A percentile compares a stretch with the other conserved stretches of the same genome.
These are phyloP conservation scores for Gossypium lobatum DNA, from an alignment of 441 rosid species.

Conservation along the genomic window DNA sequence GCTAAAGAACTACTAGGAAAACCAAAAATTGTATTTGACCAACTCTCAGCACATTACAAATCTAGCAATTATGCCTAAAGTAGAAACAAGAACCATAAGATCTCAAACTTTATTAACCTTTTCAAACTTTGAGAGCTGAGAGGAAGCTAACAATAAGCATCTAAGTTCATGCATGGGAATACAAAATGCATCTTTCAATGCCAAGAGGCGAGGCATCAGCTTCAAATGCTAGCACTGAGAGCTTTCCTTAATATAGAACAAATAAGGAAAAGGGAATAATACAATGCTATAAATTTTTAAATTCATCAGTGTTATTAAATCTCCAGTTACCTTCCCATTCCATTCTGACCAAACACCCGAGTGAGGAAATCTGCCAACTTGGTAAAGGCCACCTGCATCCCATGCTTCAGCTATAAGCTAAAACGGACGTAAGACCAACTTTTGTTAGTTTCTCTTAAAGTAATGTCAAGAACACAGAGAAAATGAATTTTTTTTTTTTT, in stretches of 20 bases:
- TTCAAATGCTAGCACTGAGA: neutral
- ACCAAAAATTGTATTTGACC: neutral
- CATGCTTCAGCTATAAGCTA: slow-evolving; percentile 98
- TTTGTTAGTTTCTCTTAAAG: slow-evolving; percentile 3
- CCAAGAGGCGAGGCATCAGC: neutral
- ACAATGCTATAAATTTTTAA: neutral
- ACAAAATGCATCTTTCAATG: neutral
- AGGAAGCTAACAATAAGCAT: neutral
- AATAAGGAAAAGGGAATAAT: neutral
- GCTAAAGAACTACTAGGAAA: neutral
- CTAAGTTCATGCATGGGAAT: neutral
- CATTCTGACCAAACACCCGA: slow-evolving; percentile 98
- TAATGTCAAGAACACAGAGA: neutral
- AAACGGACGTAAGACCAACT: slow-evolving; percentile 17
- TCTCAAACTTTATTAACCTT: neutral
- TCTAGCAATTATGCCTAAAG: neutral
- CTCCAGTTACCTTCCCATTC: slow-evolving; percentile 75
- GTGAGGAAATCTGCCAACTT: slow-evolving; percentile 94
- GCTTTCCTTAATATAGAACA: neutral
- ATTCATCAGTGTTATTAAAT: neutral
- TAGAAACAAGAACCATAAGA: neutral
- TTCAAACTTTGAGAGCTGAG: slow-evolving; percentile 1
- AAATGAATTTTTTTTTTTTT: neutral
- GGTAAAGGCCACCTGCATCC: slow-evolving; percentile 96
- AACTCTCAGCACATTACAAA: neutral